Evolutionary conservation across 495 filamentous ascomycete species (phyloP).

Genomic region (Penicillium tannophilum): DNA sequence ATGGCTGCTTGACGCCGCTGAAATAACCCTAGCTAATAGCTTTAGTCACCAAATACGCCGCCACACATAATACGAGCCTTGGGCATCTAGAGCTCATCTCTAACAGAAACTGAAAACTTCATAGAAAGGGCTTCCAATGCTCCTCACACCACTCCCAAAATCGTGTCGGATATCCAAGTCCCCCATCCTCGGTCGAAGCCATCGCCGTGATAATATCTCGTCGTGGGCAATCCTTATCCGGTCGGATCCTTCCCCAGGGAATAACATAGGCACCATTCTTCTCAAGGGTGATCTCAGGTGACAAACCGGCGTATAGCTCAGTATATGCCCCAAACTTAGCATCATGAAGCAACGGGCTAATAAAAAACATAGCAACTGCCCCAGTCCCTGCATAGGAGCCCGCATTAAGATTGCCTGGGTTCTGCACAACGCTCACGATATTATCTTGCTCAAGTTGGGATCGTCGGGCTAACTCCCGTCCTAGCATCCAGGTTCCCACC

Average conservation of each 20-base stretch:
- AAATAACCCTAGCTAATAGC: no score
- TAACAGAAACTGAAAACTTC: no score
- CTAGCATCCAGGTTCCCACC: slow-evolving; percentile 38
- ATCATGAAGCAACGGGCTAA: slow-evolving; percentile 26
- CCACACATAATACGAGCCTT: no score
- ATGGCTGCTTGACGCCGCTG: no score
- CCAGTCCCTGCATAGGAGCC: slow-evolving; percentile 28
- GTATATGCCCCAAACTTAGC: slow-evolving; percentile 42
- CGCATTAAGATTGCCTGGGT: slow-evolving; percentile 45
- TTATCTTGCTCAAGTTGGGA: slow-evolving; percentile 20
- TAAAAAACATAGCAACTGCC: slow-evolving; percentile 17
- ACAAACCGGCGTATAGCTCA: slow-evolving; percentile 45
- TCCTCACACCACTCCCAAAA: slow-evolving; percentile 44
- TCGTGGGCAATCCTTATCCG: slow-evolving; percentile 14
- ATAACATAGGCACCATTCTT: slow-evolving; percentile 39
- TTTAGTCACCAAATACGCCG: no score
- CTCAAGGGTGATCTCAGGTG: slow-evolving; percentile 33
- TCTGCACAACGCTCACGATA: slow-evolving; percentile 42
- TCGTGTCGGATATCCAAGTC: slow-evolving; percentile 31
- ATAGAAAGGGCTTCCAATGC: slow-evolving; percentile 16
- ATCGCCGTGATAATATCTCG: slow-evolving; percentile 34
- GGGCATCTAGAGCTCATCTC: no score
- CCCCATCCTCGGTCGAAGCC: slow-evolving; percentile 32
- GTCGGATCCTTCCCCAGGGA: slow-evolving; percentile 42
- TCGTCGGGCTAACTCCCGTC: slow-evolving; percentile 33